phyloP scores from a whole-genome alignment of 2,329 filamentous ascomycete genomes.

The Chaetomium globosum region DNA sequence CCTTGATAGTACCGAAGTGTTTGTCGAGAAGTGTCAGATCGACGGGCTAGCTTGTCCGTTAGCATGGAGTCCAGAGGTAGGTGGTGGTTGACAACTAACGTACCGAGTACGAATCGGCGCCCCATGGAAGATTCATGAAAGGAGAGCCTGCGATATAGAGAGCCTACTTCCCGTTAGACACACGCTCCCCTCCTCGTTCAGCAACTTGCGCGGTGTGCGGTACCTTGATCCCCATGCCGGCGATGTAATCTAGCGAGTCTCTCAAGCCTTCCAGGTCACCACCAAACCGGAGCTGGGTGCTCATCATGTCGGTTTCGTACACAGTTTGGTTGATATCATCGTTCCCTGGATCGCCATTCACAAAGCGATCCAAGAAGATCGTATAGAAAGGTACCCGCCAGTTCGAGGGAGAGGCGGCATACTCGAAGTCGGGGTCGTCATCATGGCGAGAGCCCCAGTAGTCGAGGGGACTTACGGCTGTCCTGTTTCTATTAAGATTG shows the following conservation, averaged over 20 bases:
- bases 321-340: slow-evolving; percentile 63
- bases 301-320: slow-evolving; percentile 63
- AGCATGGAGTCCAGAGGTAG: neutral
- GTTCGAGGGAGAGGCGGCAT: slow-evolving; percentile 58
- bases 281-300: slow-evolving; percentile 65
- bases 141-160: slow-evolving; percentile 59
- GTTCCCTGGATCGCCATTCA: slow-evolving; percentile 66
- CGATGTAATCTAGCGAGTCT: slow-evolving; percentile 65
- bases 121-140: slow-evolving; percentile 67
- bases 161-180: slow-evolving; percentile 20
- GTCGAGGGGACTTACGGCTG: slow-evolving; percentile 57
- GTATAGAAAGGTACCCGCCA: slow-evolving; percentile 70
- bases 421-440: slow-evolving; percentile 44
- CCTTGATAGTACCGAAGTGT: slow-evolving; percentile 61
- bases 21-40: slow-evolving; percentile 66
- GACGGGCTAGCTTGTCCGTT: slow-evolving; percentile 47
- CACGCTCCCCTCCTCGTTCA: too few species aligned
- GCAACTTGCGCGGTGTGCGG: too few species aligned
- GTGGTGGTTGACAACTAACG: slow-evolving; percentile 15
- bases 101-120: slow-evolving; percentile 58
- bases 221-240: slow-evolving; percentile 63
- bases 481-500: slow-evolving; percentile 63
- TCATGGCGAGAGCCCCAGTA: slow-evolving; percentile 59
- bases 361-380: slow-evolving; percentile 64
- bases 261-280: slow-evolving; percentile 61